Conservation (phyloP, 2,329 filamentous ascomycete genomes). For the Fusarium pseudoanthophilum region DNA sequence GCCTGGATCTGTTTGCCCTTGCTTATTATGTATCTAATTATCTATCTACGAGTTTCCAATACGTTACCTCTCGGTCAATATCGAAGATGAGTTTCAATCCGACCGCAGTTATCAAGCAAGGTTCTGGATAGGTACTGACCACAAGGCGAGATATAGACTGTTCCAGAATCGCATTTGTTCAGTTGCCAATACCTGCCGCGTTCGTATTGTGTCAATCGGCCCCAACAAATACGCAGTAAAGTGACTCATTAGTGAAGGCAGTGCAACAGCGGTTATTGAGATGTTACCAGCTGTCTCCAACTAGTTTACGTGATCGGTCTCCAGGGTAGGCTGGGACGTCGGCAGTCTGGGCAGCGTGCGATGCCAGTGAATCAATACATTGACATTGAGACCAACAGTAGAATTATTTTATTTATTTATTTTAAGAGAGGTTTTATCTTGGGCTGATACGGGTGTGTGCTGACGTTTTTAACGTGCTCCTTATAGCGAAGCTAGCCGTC, state of each 20-base stretch:
- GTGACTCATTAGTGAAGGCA: neutral
- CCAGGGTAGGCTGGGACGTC: neutral
- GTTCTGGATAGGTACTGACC: neutral
- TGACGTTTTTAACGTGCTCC: neutral
- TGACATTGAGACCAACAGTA: neutral
- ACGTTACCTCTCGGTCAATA: neutral
- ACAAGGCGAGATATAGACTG: slow-evolving; percentile 1
- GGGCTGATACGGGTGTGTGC: neutral
- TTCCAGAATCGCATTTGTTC: slow-evolving; percentile 10
- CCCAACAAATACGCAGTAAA: neutral
- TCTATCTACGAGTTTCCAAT: neutral
- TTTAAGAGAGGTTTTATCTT: too few species aligned
- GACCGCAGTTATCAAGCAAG: neutral
- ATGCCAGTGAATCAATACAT: neutral
- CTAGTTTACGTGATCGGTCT: neutral
- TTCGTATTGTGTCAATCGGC: slow-evolving; percentile 7
- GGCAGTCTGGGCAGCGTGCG: neutral
- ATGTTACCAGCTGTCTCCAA: neutral
- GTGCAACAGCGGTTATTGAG: neutral
- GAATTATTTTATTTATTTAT: neutral
- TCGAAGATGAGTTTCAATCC: neutral
- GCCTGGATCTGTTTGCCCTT: neutral
- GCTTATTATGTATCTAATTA: neutral
- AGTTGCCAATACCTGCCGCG: neutral
- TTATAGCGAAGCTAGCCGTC: neutral